Evolutionary conservation across 192 early-diverging fungal genomes (phyloP).

Genomic region (Coemansia sp.): DNA sequence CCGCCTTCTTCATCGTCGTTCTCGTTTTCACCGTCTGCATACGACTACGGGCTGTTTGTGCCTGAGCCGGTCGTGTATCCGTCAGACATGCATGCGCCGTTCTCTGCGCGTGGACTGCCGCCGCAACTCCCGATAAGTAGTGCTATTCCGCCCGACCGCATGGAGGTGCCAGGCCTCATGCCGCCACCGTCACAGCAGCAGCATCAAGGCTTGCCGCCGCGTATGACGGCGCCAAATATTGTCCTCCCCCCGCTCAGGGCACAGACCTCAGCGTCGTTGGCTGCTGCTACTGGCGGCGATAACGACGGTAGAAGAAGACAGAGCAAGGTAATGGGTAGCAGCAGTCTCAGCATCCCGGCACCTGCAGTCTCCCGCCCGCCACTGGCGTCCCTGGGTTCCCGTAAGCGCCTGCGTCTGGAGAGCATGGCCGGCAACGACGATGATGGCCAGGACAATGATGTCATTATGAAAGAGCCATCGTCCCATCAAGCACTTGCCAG

Average conservation of each 20-base stretch:
- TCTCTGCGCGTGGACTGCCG: not conserved
- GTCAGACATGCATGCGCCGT: not conserved
- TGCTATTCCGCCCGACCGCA: too few relatives aligned
- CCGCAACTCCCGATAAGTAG: not conserved
- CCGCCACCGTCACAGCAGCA: too few relatives aligned
- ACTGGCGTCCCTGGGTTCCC: not conserved
- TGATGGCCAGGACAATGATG: not conserved
- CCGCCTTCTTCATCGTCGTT: slow-evolving; percentile 1
- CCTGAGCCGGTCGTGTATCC: not conserved
- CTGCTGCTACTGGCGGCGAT: not conserved
- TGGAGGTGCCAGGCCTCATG: too few relatives aligned
- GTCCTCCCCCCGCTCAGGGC: not conserved
- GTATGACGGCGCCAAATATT: not conserved
- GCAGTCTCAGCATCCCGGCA: not conserved
- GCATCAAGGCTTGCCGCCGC: not conserved
- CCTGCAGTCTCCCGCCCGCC: not conserved
- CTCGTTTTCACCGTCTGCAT: not conserved
- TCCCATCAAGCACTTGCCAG: not conserved
- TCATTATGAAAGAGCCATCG: not conserved
- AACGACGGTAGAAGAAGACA: not conserved
- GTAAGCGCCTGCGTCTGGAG: not conserved
- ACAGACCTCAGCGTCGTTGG: not conserved
- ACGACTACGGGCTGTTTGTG: not conserved
- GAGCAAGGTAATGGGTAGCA: not conserved
- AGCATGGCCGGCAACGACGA: not conserved